These are phyloP conservation scores for Conticribra weissflogii DNA, from an alignment of 108 stramenopile genomes.

Conservation along the genomic window DNA sequence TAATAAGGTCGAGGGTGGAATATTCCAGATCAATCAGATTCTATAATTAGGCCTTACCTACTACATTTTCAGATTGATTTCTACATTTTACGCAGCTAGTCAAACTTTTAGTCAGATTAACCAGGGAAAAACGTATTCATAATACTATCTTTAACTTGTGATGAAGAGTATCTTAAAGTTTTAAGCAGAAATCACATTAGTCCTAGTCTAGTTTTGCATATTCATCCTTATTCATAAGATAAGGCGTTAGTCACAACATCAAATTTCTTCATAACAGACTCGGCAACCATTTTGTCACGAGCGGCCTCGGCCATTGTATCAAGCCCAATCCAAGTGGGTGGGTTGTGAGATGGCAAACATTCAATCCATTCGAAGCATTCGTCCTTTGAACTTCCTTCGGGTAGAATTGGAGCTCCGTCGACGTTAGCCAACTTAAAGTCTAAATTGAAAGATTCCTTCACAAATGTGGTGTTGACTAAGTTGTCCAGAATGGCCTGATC, in stretches of 20 bases:
- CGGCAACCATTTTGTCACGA: slow-evolving; percentile 62
- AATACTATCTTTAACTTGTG: no score
- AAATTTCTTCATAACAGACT: slow-evolving; percentile 64
- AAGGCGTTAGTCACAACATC: slow-evolving; percentile 36
- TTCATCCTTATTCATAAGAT: slow-evolving; percentile 29
- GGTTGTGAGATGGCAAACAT: slow-evolving; percentile 67
- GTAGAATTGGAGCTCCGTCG: slow-evolving; percentile 61
- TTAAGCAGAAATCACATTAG: no score
- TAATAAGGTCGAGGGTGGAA: no score
- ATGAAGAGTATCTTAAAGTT: no score
- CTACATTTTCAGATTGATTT: no score
- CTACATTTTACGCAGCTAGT: no score
- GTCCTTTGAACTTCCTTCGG: slow-evolving; percentile 74
- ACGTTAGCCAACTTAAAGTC: slow-evolving; percentile 74
- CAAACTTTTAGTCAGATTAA: no score
- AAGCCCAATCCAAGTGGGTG: slow-evolving; percentile 86
- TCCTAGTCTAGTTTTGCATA: background rate
- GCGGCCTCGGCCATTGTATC: slow-evolving; percentile 68
- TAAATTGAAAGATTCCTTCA: slow-evolving; percentile 66
- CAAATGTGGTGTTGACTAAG: slow-evolving; percentile 64
- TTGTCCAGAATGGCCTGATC: slow-evolving; percentile 76
- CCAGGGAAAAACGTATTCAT: no score
- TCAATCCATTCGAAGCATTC: slow-evolving; percentile 79
- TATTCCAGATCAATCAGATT: no score
- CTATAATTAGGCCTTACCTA: no score